Evolutionary conservation across 2,329 filamentous ascomycete species (phyloP).

Genomic region (Fusarium clavum): DNA sequence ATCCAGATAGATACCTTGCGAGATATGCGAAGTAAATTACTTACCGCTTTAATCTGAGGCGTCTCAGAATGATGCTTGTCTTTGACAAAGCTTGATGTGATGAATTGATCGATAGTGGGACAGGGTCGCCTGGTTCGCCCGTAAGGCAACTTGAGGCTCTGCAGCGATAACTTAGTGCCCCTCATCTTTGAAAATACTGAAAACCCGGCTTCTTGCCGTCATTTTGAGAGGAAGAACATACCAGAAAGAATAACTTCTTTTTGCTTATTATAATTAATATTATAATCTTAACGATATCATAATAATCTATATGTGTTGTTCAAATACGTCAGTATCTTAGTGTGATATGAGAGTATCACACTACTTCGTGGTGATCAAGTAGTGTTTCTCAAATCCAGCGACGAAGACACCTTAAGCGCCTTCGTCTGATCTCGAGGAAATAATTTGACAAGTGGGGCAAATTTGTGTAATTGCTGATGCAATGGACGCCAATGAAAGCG

Average conservation of each 20-base stretch:
- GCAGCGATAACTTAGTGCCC: conserved; percentile 3
- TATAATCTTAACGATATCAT: neutral
- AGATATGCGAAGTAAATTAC: neutral
- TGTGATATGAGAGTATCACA: neutral
- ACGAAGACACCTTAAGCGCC: neutral
- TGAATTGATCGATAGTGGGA: neutral
- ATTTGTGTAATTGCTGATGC: too few relatives aligned
- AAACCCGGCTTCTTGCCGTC: neutral
- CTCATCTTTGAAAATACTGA: neutral
- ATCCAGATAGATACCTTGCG: neutral
- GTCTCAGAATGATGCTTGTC: neutral
- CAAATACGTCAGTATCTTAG: neutral
- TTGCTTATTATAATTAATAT: neutral
- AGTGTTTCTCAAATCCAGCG: neutral
- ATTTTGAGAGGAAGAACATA: neutral
- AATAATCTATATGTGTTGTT: neutral
- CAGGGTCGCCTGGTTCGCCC: conserved; percentile 6
- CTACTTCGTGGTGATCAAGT: neutral
- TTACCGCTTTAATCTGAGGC: neutral
- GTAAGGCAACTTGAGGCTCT: conserved; percentile 17
- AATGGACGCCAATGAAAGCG: too few relatives aligned
- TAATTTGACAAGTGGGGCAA: too few relatives aligned
- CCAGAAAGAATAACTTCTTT: neutral
- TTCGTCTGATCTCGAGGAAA: too few relatives aligned
- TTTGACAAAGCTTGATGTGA: neutral